Evolutionary conservation across 2,329 filamentous ascomycete genomes (phyloP).

Genomic region (Colletotrichum sp.): DNA sequence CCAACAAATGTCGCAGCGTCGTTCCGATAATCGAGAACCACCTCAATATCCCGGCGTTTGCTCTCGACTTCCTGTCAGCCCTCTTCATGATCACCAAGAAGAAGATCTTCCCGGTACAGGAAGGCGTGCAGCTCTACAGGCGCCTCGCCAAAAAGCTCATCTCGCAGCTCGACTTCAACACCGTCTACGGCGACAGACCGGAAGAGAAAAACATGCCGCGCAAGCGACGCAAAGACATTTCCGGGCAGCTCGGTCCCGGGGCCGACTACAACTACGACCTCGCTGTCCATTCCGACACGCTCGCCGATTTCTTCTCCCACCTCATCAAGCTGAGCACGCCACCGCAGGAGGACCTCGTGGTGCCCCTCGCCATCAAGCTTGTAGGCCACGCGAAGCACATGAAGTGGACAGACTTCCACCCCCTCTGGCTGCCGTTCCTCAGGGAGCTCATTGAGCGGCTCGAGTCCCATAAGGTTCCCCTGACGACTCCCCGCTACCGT

Average conservation of each 20-base stretch:
- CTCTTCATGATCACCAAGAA: background rate
- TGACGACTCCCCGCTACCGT: constrained; percentile 24
- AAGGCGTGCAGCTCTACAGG: background rate
- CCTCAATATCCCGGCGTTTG: background rate
- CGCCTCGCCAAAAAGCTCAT: background rate
- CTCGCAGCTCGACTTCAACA: background rate
- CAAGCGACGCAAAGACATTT: background rate
- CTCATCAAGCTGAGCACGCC: constrained; percentile 15
- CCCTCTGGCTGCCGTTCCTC: constrained; percentile 35
- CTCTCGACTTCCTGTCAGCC: background rate
- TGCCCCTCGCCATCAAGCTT: constrained; percentile 24
- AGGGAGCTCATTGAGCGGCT: constrained; percentile 22
- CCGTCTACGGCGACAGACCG: background rate
- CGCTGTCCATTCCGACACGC: background rate
- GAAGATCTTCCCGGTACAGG: background rate
- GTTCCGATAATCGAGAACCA: background rate
- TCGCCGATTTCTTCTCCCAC: background rate
- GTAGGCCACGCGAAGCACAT: constrained; percentile 18
- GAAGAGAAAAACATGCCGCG: background rate
- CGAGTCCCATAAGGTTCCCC: background rate
- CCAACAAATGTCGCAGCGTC: background rate
- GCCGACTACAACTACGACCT: background rate
- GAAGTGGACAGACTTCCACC: constrained; percentile 18
- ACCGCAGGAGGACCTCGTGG: constrained; percentile 19
- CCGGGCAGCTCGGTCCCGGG: background rate